A percentile compares a stretch with the other conserved stretches of the same genome.
Conservation (phyloP, 1,139 yeast genomes). For the Yamadazyma atmosphaerica region DNA sequence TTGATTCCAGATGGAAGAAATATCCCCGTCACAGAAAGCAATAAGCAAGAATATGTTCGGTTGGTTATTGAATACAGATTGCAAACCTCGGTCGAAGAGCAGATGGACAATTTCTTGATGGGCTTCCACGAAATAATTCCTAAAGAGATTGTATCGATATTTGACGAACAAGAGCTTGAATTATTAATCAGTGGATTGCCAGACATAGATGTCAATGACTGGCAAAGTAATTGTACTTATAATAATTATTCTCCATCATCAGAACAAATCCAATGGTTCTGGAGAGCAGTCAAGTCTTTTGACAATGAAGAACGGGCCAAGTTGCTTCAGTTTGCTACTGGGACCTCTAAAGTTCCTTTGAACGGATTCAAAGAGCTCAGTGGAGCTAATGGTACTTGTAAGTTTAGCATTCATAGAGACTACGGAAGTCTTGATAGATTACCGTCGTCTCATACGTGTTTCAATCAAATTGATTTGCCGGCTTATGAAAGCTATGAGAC, state of each 20-base stretch:
- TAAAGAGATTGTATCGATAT: slow-evolving; percentile 80
- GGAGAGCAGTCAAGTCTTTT: slow-evolving; percentile 97
- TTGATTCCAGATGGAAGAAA: slow-evolving; percentile 81
- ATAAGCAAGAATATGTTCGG: slow-evolving; percentile 87
- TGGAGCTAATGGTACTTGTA: slow-evolving; percentile 85
- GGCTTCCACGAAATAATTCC: slow-evolving; percentile 95
- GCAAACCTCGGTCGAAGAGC: slow-evolving; percentile 81
- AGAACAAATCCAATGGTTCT: slow-evolving; percentile 92
- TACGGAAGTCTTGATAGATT: slow-evolving; percentile 83
- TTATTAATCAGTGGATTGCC: slow-evolving; percentile 92
- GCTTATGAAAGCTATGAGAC: slow-evolving; percentile 89
- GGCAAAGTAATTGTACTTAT: slow-evolving; percentile 86
- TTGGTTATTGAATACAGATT: slow-evolving; percentile 85
- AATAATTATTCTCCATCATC: slow-evolving; percentile 83
- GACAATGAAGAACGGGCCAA: slow-evolving; percentile 95
- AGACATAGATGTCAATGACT: slow-evolving; percentile 91
- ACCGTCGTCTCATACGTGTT: slow-evolving; percentile 96
- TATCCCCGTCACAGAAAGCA: slow-evolving; percentile 85
- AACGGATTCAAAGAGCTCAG: slow-evolving; percentile 90
- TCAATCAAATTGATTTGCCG: slow-evolving; percentile 92
- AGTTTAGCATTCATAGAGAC: slow-evolving; percentile 88
- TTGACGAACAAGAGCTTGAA: slow-evolving; percentile 95
- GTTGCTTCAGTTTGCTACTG: slow-evolving; percentile 92
- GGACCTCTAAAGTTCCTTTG: slow-evolving; percentile 94
- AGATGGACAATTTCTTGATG: slow-evolving; percentile 78